These are phyloP conservation scores for Cardamine chenopodiifolia DNA, from an alignment of 345 rosid genomes.

Conservation along the genomic window DNA sequence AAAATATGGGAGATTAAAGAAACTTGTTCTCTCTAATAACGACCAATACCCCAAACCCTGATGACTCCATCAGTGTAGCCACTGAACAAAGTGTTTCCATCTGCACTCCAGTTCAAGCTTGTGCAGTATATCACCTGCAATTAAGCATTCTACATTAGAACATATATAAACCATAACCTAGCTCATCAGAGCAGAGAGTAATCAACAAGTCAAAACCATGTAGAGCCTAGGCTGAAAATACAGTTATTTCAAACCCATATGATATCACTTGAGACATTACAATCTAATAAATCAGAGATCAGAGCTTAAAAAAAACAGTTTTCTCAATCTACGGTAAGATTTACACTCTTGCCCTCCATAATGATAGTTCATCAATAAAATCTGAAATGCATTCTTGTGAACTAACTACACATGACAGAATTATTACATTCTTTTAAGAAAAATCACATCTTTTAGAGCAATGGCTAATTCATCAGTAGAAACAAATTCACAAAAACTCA, in stretches of 20 bases:
- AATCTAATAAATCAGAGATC: neutral
- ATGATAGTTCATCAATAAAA: neutral
- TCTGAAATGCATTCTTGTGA: neutral
- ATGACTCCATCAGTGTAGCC: slow-evolving; percentile 39
- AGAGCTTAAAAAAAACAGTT: neutral
- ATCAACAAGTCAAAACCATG: slow-evolving; percentile 11
- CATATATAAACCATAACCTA: neutral
- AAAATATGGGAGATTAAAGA: neutral
- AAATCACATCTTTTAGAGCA: neutral
- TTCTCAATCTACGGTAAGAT: neutral
- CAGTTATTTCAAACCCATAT: neutral
- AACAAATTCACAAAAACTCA: neutral
- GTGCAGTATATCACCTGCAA: slow-evolving; percentile 42
- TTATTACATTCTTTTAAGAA: neutral
- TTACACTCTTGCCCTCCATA: neutral
- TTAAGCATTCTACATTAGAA: neutral
- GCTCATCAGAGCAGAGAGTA: slow-evolving; percentile 4
- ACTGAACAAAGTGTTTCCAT: slow-evolving; percentile 44
- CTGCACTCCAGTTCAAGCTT: slow-evolving; percentile 43
- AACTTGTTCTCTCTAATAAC: slow-evolving; percentile 25
- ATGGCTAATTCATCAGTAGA: neutral
- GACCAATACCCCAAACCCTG: slow-evolving; percentile 43
- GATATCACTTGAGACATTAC: neutral
- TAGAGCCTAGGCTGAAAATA: neutral
- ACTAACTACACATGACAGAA: neutral